phyloP scores from a whole-genome alignment of 352 stramenopile species.

The Chrysophaeum taylorii region DNA sequence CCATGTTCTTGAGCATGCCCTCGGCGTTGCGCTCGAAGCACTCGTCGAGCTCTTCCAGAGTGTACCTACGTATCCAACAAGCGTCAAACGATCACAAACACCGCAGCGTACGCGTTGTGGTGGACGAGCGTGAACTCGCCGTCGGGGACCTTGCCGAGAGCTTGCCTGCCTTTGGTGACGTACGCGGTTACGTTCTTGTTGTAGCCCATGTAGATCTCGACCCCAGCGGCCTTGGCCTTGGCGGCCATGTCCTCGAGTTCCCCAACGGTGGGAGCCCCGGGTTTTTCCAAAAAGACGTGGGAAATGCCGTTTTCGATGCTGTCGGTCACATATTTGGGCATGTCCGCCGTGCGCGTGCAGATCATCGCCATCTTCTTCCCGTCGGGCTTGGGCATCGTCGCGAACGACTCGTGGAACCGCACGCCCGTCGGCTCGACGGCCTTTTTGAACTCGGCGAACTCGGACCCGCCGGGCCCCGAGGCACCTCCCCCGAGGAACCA shows the following conservation, averaged over 20 bases:
- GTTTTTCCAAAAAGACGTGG: slow-evolving; percentile 52
- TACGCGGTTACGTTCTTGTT: slow-evolving; percentile 66
- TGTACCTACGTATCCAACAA: too few relatives aligned
- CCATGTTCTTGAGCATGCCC: slow-evolving; percentile 71
- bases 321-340: background rate
- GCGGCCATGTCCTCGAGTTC: slow-evolving; percentile 17
- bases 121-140: slow-evolving; percentile 50
- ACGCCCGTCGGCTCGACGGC: slow-evolving; percentile 34
- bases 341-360: slow-evolving; percentile 7
- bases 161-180: slow-evolving; percentile 44
- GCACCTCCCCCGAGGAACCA: slow-evolving; percentile 27
- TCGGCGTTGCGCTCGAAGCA: slow-evolving; percentile 63
- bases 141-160: slow-evolving; percentile 29
- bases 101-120: slow-evolving; percentile 56
- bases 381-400: slow-evolving; percentile 40
- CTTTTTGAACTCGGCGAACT: slow-evolving; percentile 42
- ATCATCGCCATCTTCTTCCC: background rate
- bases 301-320: slow-evolving; percentile 15
- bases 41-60: slow-evolving; percentile 44
- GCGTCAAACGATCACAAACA: too few relatives aligned
- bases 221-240: slow-evolving; percentile 2
- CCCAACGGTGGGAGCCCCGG: slow-evolving; percentile 42
- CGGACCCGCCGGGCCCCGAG: slow-evolving; percentile 32
- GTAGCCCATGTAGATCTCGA: slow-evolving; percentile 52
- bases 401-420: slow-evolving; percentile 37